Evolutionary conservation across 345 rosid genomes (phyloP), one percentile per base, ranked within the genome.

Genomic region (Limnanthes douglasii): DNA sequence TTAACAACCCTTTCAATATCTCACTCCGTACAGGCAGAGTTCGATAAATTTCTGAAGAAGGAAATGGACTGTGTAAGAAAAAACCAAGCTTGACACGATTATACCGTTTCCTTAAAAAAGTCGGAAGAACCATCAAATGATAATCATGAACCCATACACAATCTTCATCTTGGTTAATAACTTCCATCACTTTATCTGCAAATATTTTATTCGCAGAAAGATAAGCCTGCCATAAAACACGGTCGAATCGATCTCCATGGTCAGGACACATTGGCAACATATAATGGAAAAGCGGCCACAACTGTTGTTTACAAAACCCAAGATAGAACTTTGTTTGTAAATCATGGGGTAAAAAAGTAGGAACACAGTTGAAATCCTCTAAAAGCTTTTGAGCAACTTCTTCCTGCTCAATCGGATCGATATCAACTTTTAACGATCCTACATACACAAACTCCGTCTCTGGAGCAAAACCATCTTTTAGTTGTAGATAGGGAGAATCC

Each of bases 251-350:
- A 21, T 75, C 78, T 2, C 79, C 83, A 7, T 75, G 75, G 57
- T 80, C 93, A 13, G 82, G 74, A 51, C 78, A 80, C 68, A 80
- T 61, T 2, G 93, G 93, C 19, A 80, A 70, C 93, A 80, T 80
- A 36, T 80, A 80, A 47, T 80, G 93, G 35, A 80, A 75, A 18
- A 80, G 76, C 2, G 86, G 93, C 93, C 93, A 80, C 26, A 80
- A 39, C 33, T 72, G 78, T 29, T 75, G 79, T 41, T 80, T 80
- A 43, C 93, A 80, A 60, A 80, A 80, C 30, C 86, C 86, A 37
- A 42, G 61, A 46, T 80, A 80, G 43, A 57, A 80, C 39, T 65
- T 80, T 36, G 65, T 70, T 53, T 80, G 77, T 11, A 80, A 46
- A 31, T 80, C 93, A 4, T 15, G 59, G 0, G 79, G 70, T 6